Percentiles rank a stretch among this genome's conserved stretches.
phyloP scores from a whole-genome alignment of 495 filamentous ascomycete genomes.

The Gamarada debralockiae region DNA sequence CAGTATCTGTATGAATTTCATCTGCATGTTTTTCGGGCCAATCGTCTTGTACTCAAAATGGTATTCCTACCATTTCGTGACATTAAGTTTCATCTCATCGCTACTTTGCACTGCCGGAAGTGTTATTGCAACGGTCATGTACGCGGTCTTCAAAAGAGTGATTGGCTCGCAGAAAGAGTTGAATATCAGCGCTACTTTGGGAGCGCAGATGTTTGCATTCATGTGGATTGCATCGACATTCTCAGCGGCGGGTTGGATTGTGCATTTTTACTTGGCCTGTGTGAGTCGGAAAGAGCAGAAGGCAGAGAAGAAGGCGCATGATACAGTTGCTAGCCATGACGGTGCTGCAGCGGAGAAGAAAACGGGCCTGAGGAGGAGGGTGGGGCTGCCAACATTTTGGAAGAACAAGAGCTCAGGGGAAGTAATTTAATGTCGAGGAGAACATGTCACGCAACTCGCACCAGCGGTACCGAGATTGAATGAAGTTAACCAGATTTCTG shows the following conservation, averaged over 20 bases:
- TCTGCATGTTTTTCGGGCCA: conserved; percentile 61
- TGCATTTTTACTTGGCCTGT: conserved; percentile 71
- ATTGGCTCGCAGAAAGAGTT: conserved; percentile 58
- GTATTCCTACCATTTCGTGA: conserved; percentile 40
- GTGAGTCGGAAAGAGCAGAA: conserved; percentile 54
- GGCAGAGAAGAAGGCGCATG: conserved; percentile 28
- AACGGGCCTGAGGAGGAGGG: no score
- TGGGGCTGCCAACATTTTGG: no score
- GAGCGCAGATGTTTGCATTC: conserved; percentile 74
- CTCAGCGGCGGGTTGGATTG: conserved; percentile 60
- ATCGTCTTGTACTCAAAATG: conserved; percentile 47
- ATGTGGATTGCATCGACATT: conserved; percentile 81
- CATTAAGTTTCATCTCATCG: conserved; percentile 47
- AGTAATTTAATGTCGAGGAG: no score
- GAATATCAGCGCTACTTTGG: conserved; percentile 71
- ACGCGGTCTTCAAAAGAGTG: conserved; percentile 69
- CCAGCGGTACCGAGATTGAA: no score
- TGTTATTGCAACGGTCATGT: conserved; percentile 79
- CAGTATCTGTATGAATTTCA: conserved; percentile 59
- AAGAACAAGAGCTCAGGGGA: no score
- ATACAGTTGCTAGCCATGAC: no score
- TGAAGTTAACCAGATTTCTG: no score
- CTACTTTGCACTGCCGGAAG: conserved; percentile 65
- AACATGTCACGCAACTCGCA: no score
- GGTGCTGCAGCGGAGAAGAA: no score